phyloP scores from a whole-genome alignment of 2,329 filamentous ascomycete genomes.

The Colletotrichum phormii region DNA sequence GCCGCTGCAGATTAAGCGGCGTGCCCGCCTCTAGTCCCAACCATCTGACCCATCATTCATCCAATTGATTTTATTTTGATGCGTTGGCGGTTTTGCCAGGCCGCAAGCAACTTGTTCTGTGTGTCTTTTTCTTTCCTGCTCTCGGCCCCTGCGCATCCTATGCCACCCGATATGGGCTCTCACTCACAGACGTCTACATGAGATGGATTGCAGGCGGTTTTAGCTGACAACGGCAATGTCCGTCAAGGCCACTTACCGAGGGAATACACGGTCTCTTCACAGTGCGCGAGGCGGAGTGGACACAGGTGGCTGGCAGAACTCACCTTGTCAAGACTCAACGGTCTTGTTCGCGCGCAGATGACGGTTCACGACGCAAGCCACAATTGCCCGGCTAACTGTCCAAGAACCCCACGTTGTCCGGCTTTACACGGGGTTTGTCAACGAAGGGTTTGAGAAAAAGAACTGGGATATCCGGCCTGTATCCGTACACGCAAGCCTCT shows the following conservation, averaged over 20 bases:
- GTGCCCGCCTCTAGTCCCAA: slow-evolving; percentile 25
- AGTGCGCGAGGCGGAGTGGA: background rate
- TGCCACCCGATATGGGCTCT: background rate
- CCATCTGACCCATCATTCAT: slow-evolving; percentile 3
- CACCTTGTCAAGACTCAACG: background rate
- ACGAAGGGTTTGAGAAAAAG: background rate
- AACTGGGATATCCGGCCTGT: background rate
- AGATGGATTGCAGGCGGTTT: slow-evolving; percentile 6
- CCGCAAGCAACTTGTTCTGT: background rate
- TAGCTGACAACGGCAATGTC: slow-evolving; percentile 5
- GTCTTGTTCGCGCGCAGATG: background rate
- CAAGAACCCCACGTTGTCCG: background rate
- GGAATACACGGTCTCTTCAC: background rate
- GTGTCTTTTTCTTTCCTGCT: background rate
- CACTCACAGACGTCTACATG: background rate
- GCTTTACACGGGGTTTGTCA: background rate
- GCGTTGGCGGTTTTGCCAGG: slow-evolving; percentile 14
- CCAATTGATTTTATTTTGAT: slow-evolving; percentile 19
- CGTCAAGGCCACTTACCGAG: background rate
- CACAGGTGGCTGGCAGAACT: background rate
- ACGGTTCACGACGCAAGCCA: slow-evolving; percentile 6
- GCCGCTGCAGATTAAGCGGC: slow-evolving; percentile 27
- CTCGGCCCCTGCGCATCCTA: background rate
- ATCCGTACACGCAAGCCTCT: background rate
- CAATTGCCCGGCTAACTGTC: background rate